Percentiles rank a stretch among this genome's conserved stretches.
Conservation (phyloP, 176 grass and related monocot species). For the Hsuehochloa calcarea region DNA sequence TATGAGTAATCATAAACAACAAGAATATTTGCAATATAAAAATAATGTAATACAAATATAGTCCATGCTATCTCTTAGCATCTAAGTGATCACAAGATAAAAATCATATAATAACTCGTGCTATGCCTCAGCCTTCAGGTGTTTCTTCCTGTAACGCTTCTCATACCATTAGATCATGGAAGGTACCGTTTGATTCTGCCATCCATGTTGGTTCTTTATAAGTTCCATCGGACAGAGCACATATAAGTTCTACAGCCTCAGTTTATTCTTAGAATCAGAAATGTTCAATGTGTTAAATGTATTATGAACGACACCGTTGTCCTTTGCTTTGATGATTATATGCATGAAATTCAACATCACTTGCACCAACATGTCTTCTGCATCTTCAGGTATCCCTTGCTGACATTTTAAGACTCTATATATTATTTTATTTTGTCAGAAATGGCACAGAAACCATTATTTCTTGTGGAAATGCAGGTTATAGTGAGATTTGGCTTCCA, state of each 20-base stretch:
- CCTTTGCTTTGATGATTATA: constrained; percentile 31
- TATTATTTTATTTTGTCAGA: constrained; percentile 39
- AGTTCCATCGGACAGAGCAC: constrained; percentile 30
- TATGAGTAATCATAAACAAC: not conserved
- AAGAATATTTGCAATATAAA: not conserved
- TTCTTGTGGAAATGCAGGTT: constrained; percentile 62
- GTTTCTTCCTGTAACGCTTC: constrained; percentile 2
- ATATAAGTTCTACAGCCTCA: constrained; percentile 26
- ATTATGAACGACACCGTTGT: constrained; percentile 39
- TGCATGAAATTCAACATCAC: constrained; percentile 38
- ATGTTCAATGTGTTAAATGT: constrained; percentile 30
- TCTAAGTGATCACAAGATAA: constrained; percentile 27
- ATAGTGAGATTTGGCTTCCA: constrained; percentile 42
- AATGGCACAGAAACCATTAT: constrained; percentile 47
- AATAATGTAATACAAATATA: not conserved
- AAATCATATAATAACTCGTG: constrained; percentile 33
- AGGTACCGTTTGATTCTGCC: constrained; percentile 12
- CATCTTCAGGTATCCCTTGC: constrained; percentile 52
- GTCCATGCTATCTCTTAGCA: constrained; percentile 5
- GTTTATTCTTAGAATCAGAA: constrained; percentile 43
- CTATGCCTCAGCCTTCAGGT: constrained; percentile 38
- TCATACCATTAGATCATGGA: constrained; percentile 34
- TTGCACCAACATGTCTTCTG: constrained; percentile 37
- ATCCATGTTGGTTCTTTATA: constrained; percentile 22
- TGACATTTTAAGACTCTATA: constrained; percentile 27